Conservation (phyloP, 1,284 basidiomycete species). For the Gomphus bonarii region DNA sequence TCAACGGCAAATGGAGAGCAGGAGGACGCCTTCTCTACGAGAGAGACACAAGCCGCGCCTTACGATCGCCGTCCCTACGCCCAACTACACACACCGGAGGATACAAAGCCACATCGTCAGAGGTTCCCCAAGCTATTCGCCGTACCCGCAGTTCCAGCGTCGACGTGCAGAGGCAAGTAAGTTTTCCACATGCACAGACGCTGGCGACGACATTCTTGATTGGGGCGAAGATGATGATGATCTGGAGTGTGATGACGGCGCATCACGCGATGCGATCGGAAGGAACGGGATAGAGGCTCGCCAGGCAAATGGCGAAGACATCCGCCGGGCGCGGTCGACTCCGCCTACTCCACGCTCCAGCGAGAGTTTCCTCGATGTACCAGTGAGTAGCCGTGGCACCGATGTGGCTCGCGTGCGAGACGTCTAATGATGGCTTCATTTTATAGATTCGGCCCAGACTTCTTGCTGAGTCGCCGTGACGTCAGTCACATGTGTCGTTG, state of each 20-base stretch:
- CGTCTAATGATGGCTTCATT: neutral
- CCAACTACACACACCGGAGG: neutral
- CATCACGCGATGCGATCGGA: neutral
- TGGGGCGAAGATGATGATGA: neutral
- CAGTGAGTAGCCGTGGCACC: slow-evolving; percentile 2
- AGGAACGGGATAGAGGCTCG: neutral
- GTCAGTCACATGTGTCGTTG: neutral
- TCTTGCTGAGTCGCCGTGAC: neutral
- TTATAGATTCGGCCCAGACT: neutral
- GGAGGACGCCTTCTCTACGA: neutral
- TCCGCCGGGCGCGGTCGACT: slow-evolving; percentile 4
- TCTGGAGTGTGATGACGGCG: neutral
- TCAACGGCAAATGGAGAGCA: neutral
- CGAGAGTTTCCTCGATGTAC: neutral
- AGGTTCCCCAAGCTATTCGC: neutral
- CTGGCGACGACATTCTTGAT: slow-evolving; percentile 7
- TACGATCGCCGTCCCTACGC: slow-evolving; percentile 5
- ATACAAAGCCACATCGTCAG: neutral
- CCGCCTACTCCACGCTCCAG: slow-evolving; percentile 9
- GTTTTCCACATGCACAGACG: neutral
- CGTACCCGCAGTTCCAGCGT: neutral
- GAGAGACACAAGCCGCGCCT: slow-evolving; percentile 4
- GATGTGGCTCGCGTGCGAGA: neutral
- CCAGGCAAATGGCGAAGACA: neutral
- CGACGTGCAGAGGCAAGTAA: neutral